Evolutionary conservation across 2,329 filamentous ascomycete species (phyloP).

Genomic region (Cercospora zeina): DNA sequence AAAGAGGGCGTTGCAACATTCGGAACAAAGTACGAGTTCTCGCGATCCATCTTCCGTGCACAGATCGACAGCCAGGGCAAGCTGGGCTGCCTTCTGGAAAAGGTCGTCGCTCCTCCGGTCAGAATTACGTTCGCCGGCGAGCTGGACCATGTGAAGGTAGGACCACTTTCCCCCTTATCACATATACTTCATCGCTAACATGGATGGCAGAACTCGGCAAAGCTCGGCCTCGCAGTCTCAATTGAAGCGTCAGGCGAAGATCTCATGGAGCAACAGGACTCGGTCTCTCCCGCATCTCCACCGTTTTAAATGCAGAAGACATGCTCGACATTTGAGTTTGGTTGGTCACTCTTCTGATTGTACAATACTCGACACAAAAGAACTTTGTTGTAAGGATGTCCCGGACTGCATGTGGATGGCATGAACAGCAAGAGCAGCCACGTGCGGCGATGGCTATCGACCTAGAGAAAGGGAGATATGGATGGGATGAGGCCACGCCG

Average conservation of each 20-base stretch:
- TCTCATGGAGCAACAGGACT: constrained; percentile 75
- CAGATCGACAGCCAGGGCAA: constrained; percentile 96
- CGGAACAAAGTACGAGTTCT: constrained; percentile 97
- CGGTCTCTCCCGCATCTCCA: constrained; percentile 49
- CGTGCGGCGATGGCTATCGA: constrained; percentile 12
- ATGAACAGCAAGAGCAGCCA: constrained; percentile 16
- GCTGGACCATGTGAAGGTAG: constrained; percentile 91
- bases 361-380: constrained; percentile 27
- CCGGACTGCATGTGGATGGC: constrained; percentile 12
- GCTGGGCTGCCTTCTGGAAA: constrained; percentile 88
- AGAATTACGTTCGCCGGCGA: constrained; percentile 94
- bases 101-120: constrained; percentile 89
- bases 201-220: constrained; percentile 76
- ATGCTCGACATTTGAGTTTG: background rate
- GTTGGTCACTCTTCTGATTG: constrained; percentile 30
- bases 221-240: constrained; percentile 90
- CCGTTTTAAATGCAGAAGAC: constrained; percentile 35
- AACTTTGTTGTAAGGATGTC: constrained; percentile 8
- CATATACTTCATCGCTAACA: background rate
- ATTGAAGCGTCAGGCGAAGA: constrained; percentile 84
- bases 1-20: constrained; percentile 90
- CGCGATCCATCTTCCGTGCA: constrained; percentile 89
- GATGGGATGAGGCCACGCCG: background rate
- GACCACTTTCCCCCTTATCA: constrained; percentile 41
- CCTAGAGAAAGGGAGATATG: background rate